Conservation (phyloP, 331 rosid species). For the Stylosanthes scabra region DNA sequence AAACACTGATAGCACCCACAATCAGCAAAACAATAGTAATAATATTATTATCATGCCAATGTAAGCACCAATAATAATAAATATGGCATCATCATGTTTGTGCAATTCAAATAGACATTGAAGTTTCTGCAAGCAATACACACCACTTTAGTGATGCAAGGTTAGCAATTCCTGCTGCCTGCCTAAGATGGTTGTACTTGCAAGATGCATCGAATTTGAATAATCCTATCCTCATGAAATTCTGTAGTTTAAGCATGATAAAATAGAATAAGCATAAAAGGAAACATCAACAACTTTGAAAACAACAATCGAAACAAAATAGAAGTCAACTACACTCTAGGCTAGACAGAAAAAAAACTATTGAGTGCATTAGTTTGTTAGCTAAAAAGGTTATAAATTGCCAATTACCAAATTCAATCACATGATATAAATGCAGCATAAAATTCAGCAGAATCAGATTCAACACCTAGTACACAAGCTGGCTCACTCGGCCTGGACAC, state of each 20-base stretch:
- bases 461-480: constrained; percentile 91
- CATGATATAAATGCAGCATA: constrained; percentile 25
- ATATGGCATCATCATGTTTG: background rate
- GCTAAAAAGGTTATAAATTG: constrained; percentile 33
- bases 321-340: constrained; percentile 43
- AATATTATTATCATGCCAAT: background rate
- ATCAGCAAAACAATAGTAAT: background rate
- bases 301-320: constrained; percentile 34
- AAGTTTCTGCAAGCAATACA: background rate
- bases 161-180: too few species aligned
- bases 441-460: constrained; percentile 41
- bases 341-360: constrained; percentile 26
- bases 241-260: constrained; percentile 63
- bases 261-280: constrained; percentile 41
- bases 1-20: constrained; percentile 72
- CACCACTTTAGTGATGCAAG: too few species aligned
- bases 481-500: constrained; percentile 44
- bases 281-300: constrained; percentile 13
- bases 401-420: constrained; percentile 42
- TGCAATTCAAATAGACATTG: background rate
- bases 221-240: constrained; percentile 62
- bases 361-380: constrained; percentile 24
- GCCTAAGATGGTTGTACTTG: too few species aligned
- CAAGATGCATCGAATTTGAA: too few species aligned
- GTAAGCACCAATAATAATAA: background rate